Evolutionary conservation across 352 stramenopile genomes (phyloP).

Genomic region (Globisporangium paddicum): DNA sequence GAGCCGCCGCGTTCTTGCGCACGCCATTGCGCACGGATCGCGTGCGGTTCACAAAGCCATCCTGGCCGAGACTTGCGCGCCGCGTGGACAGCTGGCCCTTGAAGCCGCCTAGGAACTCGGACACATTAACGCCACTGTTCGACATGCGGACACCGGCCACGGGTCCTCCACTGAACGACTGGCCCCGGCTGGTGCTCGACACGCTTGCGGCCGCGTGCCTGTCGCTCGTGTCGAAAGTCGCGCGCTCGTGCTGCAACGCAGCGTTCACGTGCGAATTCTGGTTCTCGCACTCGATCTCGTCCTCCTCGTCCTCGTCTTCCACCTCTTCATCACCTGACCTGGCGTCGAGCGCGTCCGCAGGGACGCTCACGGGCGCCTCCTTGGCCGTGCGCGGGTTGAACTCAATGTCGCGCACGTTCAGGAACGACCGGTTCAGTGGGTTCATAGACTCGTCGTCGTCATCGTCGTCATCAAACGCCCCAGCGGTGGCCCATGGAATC

Average conservation of each 20-base stretch:
- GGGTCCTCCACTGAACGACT: slow-evolving; percentile 9
- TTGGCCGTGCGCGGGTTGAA: slow-evolving; percentile 18
- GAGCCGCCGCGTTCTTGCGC: slow-evolving; percentile 31
- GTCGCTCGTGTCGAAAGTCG: slow-evolving; percentile 7
- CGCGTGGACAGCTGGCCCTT: slow-evolving; percentile 40
- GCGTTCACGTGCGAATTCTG: neutral
- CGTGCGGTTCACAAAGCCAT: slow-evolving; percentile 39
- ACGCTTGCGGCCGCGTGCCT: neutral
- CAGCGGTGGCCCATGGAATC: slow-evolving; percentile 5
- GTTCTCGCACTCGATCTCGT: slow-evolving; percentile 1
- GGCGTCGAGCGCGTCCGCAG: slow-evolving; percentile 4
- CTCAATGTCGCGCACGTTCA: slow-evolving; percentile 51
- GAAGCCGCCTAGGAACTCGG: slow-evolving; percentile 65
- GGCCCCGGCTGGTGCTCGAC: neutral
- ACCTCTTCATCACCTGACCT: neutral
- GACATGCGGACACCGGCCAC: slow-evolving; percentile 35
- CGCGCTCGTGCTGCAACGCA: slow-evolving; percentile 8
- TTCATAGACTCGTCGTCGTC: slow-evolving; percentile 52
- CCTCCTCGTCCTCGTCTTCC: slow-evolving; percentile 16
- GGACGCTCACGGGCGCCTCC: slow-evolving; percentile 14
- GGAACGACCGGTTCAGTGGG: slow-evolving; percentile 38
- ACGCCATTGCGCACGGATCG: slow-evolving; percentile 30
- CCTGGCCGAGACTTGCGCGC: slow-evolving; percentile 21
- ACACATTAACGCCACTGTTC: slow-evolving; percentile 38
- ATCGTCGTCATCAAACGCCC: slow-evolving; percentile 15